phyloP scores from a whole-genome alignment of 2,329 filamentous ascomycete genomes.

The Fusarium sarcochroum region DNA sequence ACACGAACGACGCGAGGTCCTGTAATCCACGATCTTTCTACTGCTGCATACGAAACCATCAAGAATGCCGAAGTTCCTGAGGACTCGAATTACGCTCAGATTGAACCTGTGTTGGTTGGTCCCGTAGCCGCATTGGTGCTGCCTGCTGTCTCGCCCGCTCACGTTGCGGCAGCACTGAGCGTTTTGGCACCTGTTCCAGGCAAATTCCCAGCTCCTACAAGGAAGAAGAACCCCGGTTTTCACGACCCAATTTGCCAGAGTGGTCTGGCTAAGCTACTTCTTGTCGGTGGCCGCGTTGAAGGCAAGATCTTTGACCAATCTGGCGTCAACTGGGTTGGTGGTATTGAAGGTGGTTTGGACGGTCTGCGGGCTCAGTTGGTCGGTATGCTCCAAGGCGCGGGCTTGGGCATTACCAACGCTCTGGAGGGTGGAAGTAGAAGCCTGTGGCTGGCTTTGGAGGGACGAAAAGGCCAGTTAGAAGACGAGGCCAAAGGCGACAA shows the following conservation, averaged over 20 bases:
- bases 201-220: conserved; percentile 82
- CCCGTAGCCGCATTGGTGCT: conserved; percentile 86
- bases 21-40: conserved; percentile 67
- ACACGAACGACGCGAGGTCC: conserved; percentile 51
- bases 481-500: conserved; percentile 58
- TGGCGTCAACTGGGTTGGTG: conserved; percentile 75
- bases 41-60: conserved; percentile 65
- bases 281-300: conserved; percentile 90
- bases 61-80: conserved; percentile 54
- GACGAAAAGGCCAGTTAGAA: conserved; percentile 84
- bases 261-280: conserved; percentile 86
- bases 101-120: conserved; percentile 84
- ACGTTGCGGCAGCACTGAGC: conserved; percentile 84
- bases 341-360: conserved; percentile 85
- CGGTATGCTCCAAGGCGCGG: conserved; percentile 82
- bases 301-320: conserved; percentile 85
- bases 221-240: conserved; percentile 83
- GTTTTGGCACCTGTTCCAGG: conserved; percentile 80
- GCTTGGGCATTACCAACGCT: conserved; percentile 81
- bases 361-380: conserved; percentile 87
- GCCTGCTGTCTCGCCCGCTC: conserved; percentile 84
- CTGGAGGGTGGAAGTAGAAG: conserved; percentile 85
- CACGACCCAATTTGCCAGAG: conserved; percentile 84
- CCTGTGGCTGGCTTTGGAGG: conserved; percentile 90
- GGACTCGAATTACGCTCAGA: conserved; percentile 65